Base-by-base conservation (phyloP, 306 rosid genomes). In the Corylus heterophylla region DNA sequence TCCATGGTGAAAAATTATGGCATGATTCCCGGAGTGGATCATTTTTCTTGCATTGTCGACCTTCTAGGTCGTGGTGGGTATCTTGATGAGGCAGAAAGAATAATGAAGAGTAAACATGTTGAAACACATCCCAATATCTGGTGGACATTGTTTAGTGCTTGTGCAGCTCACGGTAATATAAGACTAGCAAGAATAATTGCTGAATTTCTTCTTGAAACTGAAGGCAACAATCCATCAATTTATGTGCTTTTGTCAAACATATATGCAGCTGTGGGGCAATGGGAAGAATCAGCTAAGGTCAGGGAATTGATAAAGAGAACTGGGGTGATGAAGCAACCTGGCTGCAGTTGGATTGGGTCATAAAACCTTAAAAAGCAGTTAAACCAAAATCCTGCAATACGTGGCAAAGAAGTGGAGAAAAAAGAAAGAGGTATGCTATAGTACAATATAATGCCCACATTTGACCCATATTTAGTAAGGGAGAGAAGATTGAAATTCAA, bases 131-230 rank as follows among this genome's bases (percentile, higher is more conserved):
- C 94, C 45, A 83, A 88, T 69, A 86, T 91, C 7, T 93, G 88
- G 86, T 91, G 97, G 98, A 79, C 96, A 27, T 81, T 93, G 85
- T 87, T 93, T 72, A 89, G 98, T 83, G 94, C 98, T 20, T 93
- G 97, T 82, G 97, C 94, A 68, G 89, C 93, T 75, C 91, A 91
- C 71, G 92, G 91, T 61, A 85, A 92, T 76, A 64, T 92, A 84
- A 87, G 79, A 64, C 81, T 90, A 31, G 94, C 93, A 81, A 89
- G 93, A 84, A 90, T 77, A 48, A 77, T 88, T 44, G 90, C 94
- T 49, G 76, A 78, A 67, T 81, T 86, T 79, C 83, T 92, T 11
- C 87, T 92, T 51, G 91, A 92, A 88, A 87, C 85, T 50, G 94
- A 88, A 31, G 61, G 72, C 67, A 76, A 80, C 74, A 82, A 87